Percentiles rank a stretch among this genome's conserved stretches.
Evolutionary conservation across 352 stramenopile genomes (phyloP).

Genomic region (Globisporangium megalacanthum): DNA sequence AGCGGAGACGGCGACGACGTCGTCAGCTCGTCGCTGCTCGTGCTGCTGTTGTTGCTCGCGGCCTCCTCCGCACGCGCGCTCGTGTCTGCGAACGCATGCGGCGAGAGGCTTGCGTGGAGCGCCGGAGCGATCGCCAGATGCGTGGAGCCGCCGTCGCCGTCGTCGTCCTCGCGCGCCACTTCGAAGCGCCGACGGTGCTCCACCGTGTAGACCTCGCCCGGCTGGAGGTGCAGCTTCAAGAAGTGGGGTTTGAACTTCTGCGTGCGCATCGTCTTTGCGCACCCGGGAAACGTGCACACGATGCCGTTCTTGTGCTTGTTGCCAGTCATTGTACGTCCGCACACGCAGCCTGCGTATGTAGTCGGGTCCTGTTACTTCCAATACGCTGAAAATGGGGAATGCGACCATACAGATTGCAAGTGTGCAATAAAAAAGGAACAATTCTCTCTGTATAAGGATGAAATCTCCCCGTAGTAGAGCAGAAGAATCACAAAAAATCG

Average conservation of each 20-base stretch:
- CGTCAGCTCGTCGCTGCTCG: not conserved
- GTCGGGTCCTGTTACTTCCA: not conserved
- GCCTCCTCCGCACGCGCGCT: not conserved
- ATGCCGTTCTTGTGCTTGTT: conserved; percentile 90
- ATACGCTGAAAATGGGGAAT: too few species aligned
- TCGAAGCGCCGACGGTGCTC: conserved; percentile 75
- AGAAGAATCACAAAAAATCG: too few species aligned
- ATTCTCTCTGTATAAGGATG: too few species aligned
- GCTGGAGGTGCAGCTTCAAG: conserved; percentile 63
- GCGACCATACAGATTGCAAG: too few species aligned
- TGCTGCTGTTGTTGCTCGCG: conserved; percentile 10
- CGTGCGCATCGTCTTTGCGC: conserved; percentile 80
- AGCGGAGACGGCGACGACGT: not conserved
- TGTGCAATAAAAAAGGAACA: too few species aligned
- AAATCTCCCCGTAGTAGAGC: too few species aligned
- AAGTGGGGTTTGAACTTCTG: conserved; percentile 88
- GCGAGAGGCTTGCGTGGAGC: not conserved
- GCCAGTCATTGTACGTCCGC: conserved; percentile 41
- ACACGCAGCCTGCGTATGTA: not conserved
- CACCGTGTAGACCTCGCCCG: conserved; percentile 73
- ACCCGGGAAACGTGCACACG: conserved; percentile 74
- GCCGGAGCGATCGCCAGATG: not conserved
- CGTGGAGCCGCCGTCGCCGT: not conserved
- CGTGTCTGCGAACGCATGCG: not conserved
- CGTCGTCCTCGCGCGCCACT: conserved; percentile 57